Evolutionary conservation across 2,329 filamentous ascomycete genomes (phyloP).

Genomic region (Hypoxylon sp.): DNA sequence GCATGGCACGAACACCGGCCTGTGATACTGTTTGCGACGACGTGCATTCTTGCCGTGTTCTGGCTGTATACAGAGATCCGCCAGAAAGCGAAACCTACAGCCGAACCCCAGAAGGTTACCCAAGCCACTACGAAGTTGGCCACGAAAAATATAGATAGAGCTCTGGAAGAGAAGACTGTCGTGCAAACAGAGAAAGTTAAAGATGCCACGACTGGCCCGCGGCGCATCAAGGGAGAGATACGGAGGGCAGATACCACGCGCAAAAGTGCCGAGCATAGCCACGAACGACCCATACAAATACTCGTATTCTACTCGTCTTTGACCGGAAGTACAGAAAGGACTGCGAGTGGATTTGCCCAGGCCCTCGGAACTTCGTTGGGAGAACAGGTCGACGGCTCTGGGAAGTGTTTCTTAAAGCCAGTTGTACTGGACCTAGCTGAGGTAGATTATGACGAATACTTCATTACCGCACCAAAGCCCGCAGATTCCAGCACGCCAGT

Average conservation of each 20-base stretch:
- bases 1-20: conserved; percentile 65
- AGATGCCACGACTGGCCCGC: conserved; percentile 61
- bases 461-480: conserved; percentile 80
- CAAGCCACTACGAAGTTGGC: conserved; percentile 26
- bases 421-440: conserved; percentile 84
- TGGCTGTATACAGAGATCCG: conserved; percentile 54
- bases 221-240: conserved; percentile 64
- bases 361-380: conserved; percentile 68
- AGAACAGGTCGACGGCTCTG: conserved; percentile 59
- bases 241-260: conserved; percentile 57
- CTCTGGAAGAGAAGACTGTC: conserved; percentile 41
- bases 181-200: conserved; percentile 40
- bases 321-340: conserved; percentile 84
- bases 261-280: conserved; percentile 49
- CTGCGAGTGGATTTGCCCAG: conserved; percentile 75
- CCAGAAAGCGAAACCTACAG: conserved; percentile 44
- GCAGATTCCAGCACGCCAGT: conserved; percentile 61
- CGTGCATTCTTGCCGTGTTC: conserved; percentile 56
- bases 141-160: conserved; percentile 1
- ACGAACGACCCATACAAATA: conserved; percentile 72
- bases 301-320: conserved; percentile 92
- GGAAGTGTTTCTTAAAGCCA: conserved; percentile 66
- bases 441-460: conserved; percentile 93
- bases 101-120: conserved; percentile 48
- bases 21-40: conserved; percentile 59